These are phyloP conservation scores for Globisporangium ultimum DNA, from an alignment of 352 stramenopile species.

Conservation along the genomic window DNA sequence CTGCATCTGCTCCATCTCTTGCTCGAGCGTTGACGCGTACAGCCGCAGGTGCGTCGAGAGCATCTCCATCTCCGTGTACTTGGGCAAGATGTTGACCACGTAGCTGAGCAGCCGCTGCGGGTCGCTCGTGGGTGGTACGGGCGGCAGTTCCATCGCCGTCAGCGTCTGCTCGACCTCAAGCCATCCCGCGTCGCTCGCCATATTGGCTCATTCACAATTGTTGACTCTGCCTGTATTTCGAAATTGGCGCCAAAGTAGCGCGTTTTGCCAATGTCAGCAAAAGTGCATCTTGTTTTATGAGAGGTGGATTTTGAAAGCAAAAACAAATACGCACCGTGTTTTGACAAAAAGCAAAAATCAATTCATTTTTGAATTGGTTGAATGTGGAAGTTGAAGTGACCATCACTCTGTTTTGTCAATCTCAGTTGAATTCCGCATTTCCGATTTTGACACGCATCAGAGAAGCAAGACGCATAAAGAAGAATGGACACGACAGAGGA, in stretches of 20 bases:
- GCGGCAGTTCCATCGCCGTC: conserved; percentile 43
- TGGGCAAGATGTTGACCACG: conserved; percentile 68
- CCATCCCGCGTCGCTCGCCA: conserved; percentile 31
- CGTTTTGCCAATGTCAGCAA: neutral
- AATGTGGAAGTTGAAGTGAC: conserved; percentile 39
- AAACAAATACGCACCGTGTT: neutral
- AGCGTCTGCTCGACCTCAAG: conserved; percentile 55
- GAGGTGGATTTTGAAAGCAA: neutral
- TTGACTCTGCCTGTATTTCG: too few species aligned
- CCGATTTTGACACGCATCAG: neutral
- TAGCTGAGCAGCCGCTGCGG: conserved; percentile 72
- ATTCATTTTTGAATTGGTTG: conserved; percentile 26
- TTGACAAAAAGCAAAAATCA: neutral
- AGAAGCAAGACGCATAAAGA: neutral
- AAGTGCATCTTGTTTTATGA: neutral
- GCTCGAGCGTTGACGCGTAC: conserved; percentile 65
- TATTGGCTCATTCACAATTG: conserved; percentile 11
- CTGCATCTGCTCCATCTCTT: conserved; percentile 74
- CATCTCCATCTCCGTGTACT: conserved; percentile 86
- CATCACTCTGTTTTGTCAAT: conserved; percentile 27
- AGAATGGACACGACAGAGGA: conserved; percentile 45
- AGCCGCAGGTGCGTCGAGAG: conserved; percentile 68
- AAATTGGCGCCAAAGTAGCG: conserved; percentile 6
- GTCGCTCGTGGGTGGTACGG: conserved; percentile 69
- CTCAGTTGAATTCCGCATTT: conserved; percentile 16